Conservation (phyloP, 140 eudicot species). For the Stevia rebaudiana region DNA sequence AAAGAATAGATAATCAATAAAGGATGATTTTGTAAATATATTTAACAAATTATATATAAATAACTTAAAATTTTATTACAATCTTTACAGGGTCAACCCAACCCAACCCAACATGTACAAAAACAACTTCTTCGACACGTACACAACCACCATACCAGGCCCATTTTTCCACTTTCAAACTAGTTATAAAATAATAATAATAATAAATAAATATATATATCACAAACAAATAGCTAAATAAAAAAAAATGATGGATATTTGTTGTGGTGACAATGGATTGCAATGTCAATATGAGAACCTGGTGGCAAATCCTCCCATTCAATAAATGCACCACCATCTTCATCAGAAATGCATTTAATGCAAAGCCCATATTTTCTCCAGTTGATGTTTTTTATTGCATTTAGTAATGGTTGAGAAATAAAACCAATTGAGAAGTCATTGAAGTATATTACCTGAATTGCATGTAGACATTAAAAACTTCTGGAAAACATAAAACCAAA, state of each 20-base stretch:
- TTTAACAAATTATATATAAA: neutral
- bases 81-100: slow-evolving; percentile 9
- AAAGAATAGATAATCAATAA: neutral
- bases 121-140: neutral
- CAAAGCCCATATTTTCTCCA: slow-evolving; percentile 73
- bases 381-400: slow-evolving; percentile 52
- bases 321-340: slow-evolving; percentile 45
- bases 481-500: neutral
- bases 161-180: neutral
- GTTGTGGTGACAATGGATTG: slow-evolving; percentile 55
- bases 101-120: neutral
- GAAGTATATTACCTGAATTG: slow-evolving; percentile 72
- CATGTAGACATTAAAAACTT: slow-evolving; percentile 12
- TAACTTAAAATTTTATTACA: neutral
- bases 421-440: slow-evolving; percentile 56
- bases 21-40: neutral
- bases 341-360: slow-evolving; percentile 40
- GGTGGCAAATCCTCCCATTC: slow-evolving; percentile 87
- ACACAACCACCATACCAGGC: neutral
- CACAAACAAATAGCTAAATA: neutral
- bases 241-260: slow-evolving; percentile 44
- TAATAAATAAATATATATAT: no score
- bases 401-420: slow-evolving; percentile 45
- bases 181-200: neutral
- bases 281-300: slow-evolving; percentile 54